Evolutionary conservation across 2,329 filamentous ascomycete species (phyloP).

Genomic region (Endocalyx cinctus): DNA sequence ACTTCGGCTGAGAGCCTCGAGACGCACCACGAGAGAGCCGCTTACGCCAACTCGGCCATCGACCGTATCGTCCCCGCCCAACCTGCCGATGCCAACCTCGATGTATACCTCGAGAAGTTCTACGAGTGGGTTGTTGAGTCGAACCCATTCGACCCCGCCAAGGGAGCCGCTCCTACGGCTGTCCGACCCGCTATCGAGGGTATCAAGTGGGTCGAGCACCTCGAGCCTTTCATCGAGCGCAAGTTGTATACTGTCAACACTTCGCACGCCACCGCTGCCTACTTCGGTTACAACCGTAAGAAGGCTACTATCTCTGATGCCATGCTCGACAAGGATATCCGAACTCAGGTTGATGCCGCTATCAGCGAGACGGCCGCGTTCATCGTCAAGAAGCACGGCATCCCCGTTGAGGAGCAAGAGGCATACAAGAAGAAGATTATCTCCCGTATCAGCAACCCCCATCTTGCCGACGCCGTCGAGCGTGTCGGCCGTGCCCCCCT

Average conservation of each 20-base stretch:
- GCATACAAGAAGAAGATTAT: conserved; percentile 92
- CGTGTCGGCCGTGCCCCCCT: conserved; percentile 93
- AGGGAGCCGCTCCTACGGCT: conserved; percentile 15
- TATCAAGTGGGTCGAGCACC: conserved; percentile 87
- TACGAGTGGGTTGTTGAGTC: conserved; percentile 97
- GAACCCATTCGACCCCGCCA: conserved; percentile 69
- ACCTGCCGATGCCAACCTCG: conserved; percentile 70
- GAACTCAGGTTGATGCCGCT: conserved; percentile 71
- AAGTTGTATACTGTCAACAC: conserved; percentile 99
- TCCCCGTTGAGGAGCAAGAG: conserved; percentile 68
- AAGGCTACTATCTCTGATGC: conserved; percentile 89
- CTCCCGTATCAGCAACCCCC: conserved; percentile 85
- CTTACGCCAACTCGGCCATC: conserved; percentile 96
- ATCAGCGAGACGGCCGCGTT: conserved; percentile 82
- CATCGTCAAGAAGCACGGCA: conserved; percentile 83
- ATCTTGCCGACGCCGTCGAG: conserved; percentile 87
- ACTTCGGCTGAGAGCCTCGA: conserved; percentile 63
- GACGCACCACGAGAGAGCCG: conserved; percentile 67
- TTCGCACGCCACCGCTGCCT: conserved; percentile 90
- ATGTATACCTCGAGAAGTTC: conserved; percentile 97
- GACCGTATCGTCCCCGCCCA: conserved; percentile 97
- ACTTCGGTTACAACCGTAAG: conserved; percentile 84
- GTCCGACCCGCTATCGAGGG: conserved; percentile 73
- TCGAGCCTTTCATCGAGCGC: conserved; percentile 95
- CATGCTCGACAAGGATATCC: conserved; percentile 74